phyloP scores from a whole-genome alignment of 164 flowering plant genomes.

The Buxus sempervirens region DNA sequence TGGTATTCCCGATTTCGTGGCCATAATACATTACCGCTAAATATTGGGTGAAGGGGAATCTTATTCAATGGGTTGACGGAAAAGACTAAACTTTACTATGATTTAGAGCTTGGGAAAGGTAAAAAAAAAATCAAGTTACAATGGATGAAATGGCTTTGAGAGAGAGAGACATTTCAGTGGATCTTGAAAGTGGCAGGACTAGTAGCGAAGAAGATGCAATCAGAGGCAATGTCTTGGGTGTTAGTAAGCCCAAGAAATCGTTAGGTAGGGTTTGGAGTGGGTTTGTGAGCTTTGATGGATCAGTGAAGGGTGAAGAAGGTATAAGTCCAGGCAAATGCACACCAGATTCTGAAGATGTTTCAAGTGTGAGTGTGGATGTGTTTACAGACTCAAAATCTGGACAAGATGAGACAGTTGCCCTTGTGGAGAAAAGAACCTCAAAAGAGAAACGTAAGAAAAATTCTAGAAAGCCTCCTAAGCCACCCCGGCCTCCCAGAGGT shows the following conservation, averaged over 20 bases:
- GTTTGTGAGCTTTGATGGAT: constrained; percentile 25
- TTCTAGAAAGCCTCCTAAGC: constrained; percentile 53
- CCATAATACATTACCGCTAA: no score
- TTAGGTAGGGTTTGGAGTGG: constrained; percentile 27
- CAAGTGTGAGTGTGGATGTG: constrained; percentile 18
- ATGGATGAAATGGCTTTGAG: constrained; percentile 34
- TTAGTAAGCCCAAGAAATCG: constrained; percentile 17
- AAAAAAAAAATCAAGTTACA: not conserved
- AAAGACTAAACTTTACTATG: no score
- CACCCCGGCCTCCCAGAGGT: constrained; percentile 71
- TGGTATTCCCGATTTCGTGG: not conserved
- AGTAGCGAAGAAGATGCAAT: constrained; percentile 28
- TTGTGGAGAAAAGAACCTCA: constrained; percentile 25
- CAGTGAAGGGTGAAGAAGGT: constrained; percentile 28
- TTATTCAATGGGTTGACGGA: constrained; percentile 2
- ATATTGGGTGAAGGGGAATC: not conserved
- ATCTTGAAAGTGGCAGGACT: constrained; percentile 52
- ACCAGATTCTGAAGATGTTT: constrained; percentile 13
- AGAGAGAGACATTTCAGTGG: constrained; percentile 31
- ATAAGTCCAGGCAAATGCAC: constrained; percentile 9
- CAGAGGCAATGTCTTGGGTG: constrained; percentile 11
- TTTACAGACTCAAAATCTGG: constrained; percentile 4
- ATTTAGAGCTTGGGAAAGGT: not conserved
- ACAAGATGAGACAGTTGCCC: constrained; percentile 18
- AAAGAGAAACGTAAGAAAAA: constrained; percentile 49